Evolutionary conservation across 768 basidiomycete species (phyloP), one percentile per base, ranked within the genome.

Genomic region (Chiua virens): DNA sequence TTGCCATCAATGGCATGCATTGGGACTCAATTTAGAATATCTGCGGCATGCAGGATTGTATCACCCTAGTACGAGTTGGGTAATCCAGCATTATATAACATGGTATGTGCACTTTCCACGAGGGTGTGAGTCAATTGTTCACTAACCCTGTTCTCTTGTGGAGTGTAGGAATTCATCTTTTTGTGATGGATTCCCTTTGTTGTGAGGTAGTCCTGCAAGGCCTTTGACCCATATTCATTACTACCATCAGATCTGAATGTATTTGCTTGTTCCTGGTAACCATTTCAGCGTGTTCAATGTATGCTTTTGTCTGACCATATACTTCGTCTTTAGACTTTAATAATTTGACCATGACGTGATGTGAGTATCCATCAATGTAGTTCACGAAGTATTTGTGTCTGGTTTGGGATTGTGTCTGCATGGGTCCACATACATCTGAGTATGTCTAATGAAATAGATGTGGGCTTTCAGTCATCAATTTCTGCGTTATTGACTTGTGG

Each of bases 71-170:
- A 54, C 5, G 14, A 14, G 5, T 54, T 54, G 1, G 41, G 47
- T 4, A 54, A 22, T 2, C 22, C 20, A 10, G 47, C 37, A 15
- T 49, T 39, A 5, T 9, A 43, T 4, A 75, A 60, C 62, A 77
- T 70, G 0, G 69, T 57, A 13, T 50, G 55, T 7, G 68, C 60
- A 15, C 54, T 59, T 21, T 76, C 68, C 1, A 60, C 52, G 27
- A 79, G 57, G 1, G 69, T 71, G 3, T 67, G 53, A 37, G 78
- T 78, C 2, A 56, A 52, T 2, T 69, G 53, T 53, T 80, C 74
- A 3, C 75, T 74, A 5, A 75, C 65, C 21, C 74, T 71, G 53
- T 79, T 80, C 44, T 78, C 72, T 58, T 76, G 69, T 3, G 73
- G 73, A 42, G 63, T 59, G 27, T 61, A 44, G 7, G 61, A 52